Base-by-base conservation (phyloP, 345 rosid genomes). In the Cochlearia excelsa region DNA sequence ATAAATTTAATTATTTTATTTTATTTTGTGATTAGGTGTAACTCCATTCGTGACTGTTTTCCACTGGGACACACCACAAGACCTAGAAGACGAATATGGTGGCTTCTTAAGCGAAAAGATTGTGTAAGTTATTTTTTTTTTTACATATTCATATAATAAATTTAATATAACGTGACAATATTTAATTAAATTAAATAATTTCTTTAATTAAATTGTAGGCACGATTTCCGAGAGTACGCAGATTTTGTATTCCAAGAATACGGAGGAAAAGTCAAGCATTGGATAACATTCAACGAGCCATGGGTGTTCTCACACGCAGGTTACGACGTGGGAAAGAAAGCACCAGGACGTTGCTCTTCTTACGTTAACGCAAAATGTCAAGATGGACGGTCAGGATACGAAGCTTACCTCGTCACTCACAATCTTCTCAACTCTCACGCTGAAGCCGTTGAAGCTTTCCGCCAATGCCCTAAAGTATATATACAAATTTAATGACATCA, bases 1-100 rank as follows among this genome's bases (percentile, higher is more conserved):
- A n/a, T n/a, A 16, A 16, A 16, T 16, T 16, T 16, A 16, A 16
- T 16, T 16, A 16, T 16, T 16, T 16, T 16, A 16, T 16, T 16
- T 16, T 16, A 16, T 16, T 16, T 16, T 16, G 23, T 16, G 23
- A 16, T 16, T 39, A 71, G 75, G 60, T 1, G 2, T 65, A 31
- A 48, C 42, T 6, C 75, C 75, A 30, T 47, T 65, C 26, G 75
- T 65, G 2, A 71, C 75, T 9, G 51, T 71, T n/a, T 71, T 71
- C 47, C 75, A 71, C 39, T 71, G 75, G 75, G 75, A 71, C 31
- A 65, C 65, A 45, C 70, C 75, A 31, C 75, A 71, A 65, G 75
- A 65, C 27, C 41, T 71, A 0, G 75, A 71, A 53, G 75, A 71
- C 39, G 75, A 71, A 54, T 72, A 72, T 38, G 75, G 75, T 59